These are phyloP conservation scores for Cystobasidium onofrii DNA, from an alignment of 768 basidiomycete species.

Conservation along the genomic window DNA sequence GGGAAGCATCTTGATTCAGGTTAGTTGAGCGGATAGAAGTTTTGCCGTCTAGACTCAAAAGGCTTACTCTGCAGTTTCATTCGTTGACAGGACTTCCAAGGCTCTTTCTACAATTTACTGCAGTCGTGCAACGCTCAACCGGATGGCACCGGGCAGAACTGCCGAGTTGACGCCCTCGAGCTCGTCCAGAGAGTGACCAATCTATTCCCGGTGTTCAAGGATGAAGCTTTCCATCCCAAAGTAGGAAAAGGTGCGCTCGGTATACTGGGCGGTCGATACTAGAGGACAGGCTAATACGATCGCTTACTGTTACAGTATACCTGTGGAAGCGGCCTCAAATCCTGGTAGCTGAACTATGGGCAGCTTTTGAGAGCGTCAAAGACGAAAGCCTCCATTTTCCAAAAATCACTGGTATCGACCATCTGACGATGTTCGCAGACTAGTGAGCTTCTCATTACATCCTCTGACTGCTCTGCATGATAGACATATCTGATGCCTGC, in stretches of 20 bases:
- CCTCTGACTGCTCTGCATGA: background rate
- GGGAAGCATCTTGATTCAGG: conserved; percentile 62
- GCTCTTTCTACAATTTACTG: conserved; percentile 63
- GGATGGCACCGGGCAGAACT: background rate
- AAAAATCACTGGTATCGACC: conserved; percentile 52
- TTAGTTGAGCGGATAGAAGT: too few relatives aligned
- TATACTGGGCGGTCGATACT: too few relatives aligned
- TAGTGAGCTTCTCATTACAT: conserved; percentile 48
- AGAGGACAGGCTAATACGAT: background rate
- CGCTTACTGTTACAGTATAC: conserved; percentile 46
- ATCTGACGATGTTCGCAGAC: conserved; percentile 89
- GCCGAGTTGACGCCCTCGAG: conserved; percentile 51
- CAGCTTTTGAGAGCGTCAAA: conserved; percentile 55
- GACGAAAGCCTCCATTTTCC: background rate
- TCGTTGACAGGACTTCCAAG: conserved; percentile 55
- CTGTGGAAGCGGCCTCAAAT: conserved; percentile 91
- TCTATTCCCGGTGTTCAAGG: conserved; percentile 66
- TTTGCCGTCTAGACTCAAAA: background rate
- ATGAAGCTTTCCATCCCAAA: conserved; percentile 54
- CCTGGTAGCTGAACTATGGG: conserved; percentile 72
- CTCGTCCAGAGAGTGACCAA: conserved; percentile 64
- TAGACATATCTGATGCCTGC: background rate
- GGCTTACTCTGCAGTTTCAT: background rate
- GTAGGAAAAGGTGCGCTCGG: conserved; percentile 56
- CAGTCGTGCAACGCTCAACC: conserved; percentile 43